Evolutionary conservation across 768 basidiomycete genomes (phyloP).

Genomic region (Polyporus arcularius): DNA sequence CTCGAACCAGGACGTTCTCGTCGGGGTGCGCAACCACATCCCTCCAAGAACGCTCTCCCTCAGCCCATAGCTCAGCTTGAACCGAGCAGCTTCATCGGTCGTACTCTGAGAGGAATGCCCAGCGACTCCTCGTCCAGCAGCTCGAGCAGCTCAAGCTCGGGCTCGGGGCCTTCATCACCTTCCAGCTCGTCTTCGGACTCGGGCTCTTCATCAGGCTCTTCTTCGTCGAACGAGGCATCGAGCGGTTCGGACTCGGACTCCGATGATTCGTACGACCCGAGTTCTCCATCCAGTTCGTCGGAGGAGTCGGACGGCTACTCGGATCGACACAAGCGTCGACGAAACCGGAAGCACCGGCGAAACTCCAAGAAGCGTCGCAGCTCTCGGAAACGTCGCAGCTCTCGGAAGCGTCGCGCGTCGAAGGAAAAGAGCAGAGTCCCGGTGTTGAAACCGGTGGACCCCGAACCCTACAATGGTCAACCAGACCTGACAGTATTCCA

Average conservation of each 20-base stretch:
- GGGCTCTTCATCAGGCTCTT: neutral
- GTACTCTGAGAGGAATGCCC: neutral
- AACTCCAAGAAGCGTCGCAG: neutral
- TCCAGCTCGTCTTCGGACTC: neutral
- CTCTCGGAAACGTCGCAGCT: no score
- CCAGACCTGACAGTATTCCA: slow-evolving; percentile 13
- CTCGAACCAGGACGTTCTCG: neutral
- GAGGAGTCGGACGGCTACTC: no score
- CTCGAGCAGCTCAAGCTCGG: no score
- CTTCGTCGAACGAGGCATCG: neutral
- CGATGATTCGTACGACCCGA: no score
- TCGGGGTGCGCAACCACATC: neutral
- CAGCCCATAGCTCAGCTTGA: slow-evolving; percentile 1
- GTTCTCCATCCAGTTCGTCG: no score
- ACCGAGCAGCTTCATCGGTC: slow-evolving; percentile 7
- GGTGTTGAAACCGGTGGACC: slow-evolving; percentile 17
- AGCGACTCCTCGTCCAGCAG: neutral
- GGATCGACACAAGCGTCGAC: no score
- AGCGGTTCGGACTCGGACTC: neutral
- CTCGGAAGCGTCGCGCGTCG: neutral
- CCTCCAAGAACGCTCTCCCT: neutral
- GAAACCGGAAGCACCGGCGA: neutral
- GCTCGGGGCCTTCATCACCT: neutral
- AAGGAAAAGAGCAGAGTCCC: neutral
- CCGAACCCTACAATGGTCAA: slow-evolving; percentile 10